Evolutionary conservation across 208 protist genomes (phyloP).

Genomic region (Trypanosoma cruzi): DNA sequence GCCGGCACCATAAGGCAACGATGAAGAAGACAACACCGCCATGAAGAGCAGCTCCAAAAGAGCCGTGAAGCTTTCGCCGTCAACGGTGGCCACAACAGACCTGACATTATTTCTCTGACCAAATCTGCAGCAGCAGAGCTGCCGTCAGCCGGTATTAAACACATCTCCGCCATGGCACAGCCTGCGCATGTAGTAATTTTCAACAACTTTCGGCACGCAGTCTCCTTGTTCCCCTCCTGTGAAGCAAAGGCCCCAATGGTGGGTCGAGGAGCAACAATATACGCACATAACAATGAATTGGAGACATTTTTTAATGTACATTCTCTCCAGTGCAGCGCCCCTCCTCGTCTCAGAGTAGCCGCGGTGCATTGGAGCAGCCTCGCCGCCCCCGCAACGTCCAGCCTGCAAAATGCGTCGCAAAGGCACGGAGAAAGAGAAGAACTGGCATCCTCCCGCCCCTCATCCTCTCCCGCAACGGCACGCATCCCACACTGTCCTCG

Average conservation of each 20-base stretch:
- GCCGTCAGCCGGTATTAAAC: not conserved
- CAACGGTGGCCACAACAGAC: slow-evolving; percentile 3
- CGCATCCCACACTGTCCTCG: not conserved
- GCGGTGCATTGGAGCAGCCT: not conserved
- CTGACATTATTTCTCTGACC: slow-evolving; percentile 2
- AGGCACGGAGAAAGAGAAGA: not conserved
- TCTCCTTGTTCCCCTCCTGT: not conserved
- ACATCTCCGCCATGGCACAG: slow-evolving; percentile 5
- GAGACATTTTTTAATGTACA: not conserved
- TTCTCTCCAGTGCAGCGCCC: not conserved
- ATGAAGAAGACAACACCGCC: slow-evolving; percentile 21
- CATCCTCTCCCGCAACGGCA: not conserved
- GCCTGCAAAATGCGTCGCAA: not conserved
- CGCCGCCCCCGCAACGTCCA: slow-evolving; percentile 3
- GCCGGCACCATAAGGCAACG: not conserved
- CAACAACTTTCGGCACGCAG: slow-evolving; percentile 2
- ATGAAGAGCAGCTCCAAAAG: slow-evolving; percentile 18
- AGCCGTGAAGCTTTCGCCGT: not conserved
- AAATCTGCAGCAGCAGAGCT: not conserved
- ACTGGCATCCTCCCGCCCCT: not conserved
- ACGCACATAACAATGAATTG: slow-evolving; percentile 6
- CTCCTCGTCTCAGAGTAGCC: not conserved
- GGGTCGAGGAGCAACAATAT: not conserved
- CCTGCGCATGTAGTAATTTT: slow-evolving; percentile 7
- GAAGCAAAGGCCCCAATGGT: not conserved